phyloP scores from a whole-genome alignment of 352 stramenopile genomes.

The Pythium catenulatum region DNA sequence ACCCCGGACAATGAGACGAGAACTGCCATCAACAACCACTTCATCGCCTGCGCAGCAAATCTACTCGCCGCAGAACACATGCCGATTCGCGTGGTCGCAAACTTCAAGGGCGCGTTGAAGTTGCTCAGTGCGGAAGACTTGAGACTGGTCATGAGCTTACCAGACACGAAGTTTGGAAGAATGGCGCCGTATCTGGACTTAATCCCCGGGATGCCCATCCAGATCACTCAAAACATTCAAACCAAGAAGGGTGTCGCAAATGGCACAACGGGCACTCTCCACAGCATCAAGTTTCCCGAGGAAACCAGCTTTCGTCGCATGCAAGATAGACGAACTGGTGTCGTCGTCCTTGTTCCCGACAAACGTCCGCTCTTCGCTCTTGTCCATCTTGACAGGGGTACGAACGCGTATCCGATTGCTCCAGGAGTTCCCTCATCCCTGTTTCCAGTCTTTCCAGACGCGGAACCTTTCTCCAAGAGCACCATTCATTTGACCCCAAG shows the following conservation, averaged over 20 bases:
- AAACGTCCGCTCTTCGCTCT: too few relatives aligned
- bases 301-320: not conserved
- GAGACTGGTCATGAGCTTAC: not conserved
- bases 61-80: not conserved
- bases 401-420: not conserved
- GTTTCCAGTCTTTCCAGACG: slow-evolving; percentile 29
- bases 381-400: too few relatives aligned
- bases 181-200: slow-evolving; percentile 36
- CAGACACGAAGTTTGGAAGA: slow-evolving; percentile 24
- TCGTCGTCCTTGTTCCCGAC: too few relatives aligned
- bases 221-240: slow-evolving; percentile 38
- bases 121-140: slow-evolving; percentile 13
- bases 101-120: slow-evolving; percentile 28
- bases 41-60: not conserved
- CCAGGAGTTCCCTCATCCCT: not conserved
- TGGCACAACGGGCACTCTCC: not conserved
- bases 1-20: slow-evolving; percentile 8
- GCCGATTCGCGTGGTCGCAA: not conserved
- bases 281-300: not conserved
- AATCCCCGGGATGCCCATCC: slow-evolving; percentile 28
- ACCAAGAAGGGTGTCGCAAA: slow-evolving; percentile 38
- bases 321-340: too few relatives aligned
- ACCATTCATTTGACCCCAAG: not conserved
- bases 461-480: not conserved
- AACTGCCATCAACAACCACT: not conserved